Conservation (phyloP, 768 basidiomycete genomes). For the Mycena vulgaris region DNA sequence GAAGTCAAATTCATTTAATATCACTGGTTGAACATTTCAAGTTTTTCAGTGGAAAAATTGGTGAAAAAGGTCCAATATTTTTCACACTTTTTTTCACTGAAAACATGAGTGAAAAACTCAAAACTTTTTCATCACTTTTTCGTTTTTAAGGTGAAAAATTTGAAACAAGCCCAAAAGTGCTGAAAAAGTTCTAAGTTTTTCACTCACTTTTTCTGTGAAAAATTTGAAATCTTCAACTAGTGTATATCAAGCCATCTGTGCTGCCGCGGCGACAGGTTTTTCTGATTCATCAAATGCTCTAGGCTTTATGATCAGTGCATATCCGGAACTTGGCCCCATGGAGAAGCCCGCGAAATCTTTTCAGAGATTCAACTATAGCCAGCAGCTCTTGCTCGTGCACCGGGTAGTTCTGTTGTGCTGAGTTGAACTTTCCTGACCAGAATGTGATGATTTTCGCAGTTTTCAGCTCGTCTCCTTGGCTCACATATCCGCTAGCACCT, state of each 20-base stretch:
- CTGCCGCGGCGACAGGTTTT: constrained; percentile 52
- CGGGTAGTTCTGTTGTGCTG: constrained; percentile 57
- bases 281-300: constrained; percentile 48
- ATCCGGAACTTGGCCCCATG: constrained; percentile 49
- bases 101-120: too few relatives aligned
- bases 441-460: constrained; percentile 48
- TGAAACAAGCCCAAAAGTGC: too few relatives aligned
- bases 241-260: constrained; percentile 56
- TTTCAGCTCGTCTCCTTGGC: constrained; percentile 45
- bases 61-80: too few relatives aligned
- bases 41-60: too few relatives aligned
- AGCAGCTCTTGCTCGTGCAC: constrained; percentile 58
- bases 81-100: too few relatives aligned
- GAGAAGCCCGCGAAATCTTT: constrained; percentile 47
- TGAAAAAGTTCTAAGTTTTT: too few relatives aligned
- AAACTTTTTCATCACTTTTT: too few relatives aligned
- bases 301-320: constrained; percentile 51
- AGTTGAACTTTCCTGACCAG: constrained; percentile 54
- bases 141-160: too few relatives aligned
- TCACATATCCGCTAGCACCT: constrained; percentile 48
- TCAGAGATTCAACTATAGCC: constrained; percentile 53
- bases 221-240: too few relatives aligned
- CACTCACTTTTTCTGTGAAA: too few relatives aligned
- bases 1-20: too few relatives aligned
- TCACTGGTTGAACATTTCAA: too few relatives aligned